Base-by-base conservation (phyloP, 1,139 yeast genomes). In the Nakaseomyces kungkrabaensis region DNA sequence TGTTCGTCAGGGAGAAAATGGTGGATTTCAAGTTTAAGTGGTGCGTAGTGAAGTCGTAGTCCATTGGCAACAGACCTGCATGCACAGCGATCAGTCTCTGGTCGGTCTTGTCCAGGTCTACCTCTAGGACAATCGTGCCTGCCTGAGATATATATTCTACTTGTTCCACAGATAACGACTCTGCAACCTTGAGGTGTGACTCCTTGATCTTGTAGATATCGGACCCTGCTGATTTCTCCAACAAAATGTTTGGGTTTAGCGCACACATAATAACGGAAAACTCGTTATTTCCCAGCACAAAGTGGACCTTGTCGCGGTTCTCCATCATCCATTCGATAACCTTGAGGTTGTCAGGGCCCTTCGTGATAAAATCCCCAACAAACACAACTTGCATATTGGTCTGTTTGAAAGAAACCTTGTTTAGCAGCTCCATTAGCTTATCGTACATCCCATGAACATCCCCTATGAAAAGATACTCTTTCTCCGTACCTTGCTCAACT, bases 361-460 rank as follows among this genome's bases (percentile, higher is more conserved):
- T 90, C 51, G 90, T 75, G 32, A 86, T 73, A 64, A 89, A 86
- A 62, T 90, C 97, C 2, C 97, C 97, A 31, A 89, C 67, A 37
- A 89, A 70, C 7, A 64, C 59, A 24, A 61, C 51, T 4, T 56
- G 56, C 5, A 59, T 59, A 34, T 51, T 38, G 43, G 52, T 55
- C 22, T 52, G 38, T 25, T 54, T 53, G 4, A 87, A 66, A n/a
- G 87, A 69, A 50, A 79, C 78, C 60, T 86, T 95, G 5, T 75
- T 65, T 51, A 89, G 66, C 46, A 90, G 70, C 46, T 72, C 68
- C 51, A 65, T 62, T 51, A 89, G 71, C 59, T 79, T 78, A 4
- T 69, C 68, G 56, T 73, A 78, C 59, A 83, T 82, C 2, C 97
- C 97, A 66, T 90, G 97, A 27, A 90, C 78, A 65, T 90, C 97